Evolutionary conservation across 208 protist species (phyloP).

Genomic region (Leishmania tarentolae): DNA sequence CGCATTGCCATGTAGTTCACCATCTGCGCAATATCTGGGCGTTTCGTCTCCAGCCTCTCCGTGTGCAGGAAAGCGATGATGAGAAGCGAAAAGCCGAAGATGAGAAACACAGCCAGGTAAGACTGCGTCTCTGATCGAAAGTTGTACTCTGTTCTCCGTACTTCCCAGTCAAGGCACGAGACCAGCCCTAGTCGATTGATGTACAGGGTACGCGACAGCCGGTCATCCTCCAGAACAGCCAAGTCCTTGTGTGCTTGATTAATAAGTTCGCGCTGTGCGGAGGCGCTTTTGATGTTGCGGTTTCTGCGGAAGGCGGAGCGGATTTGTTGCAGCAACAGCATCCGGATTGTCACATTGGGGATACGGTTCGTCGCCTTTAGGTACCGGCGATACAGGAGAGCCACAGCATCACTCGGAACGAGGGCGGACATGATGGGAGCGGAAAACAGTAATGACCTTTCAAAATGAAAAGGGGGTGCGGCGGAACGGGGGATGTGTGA

Average conservation of each 20-base stretch:
- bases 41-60: constrained; percentile 52
- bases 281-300: constrained; percentile 62
- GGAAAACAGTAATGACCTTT: background rate
- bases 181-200: constrained; percentile 91
- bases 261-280: constrained; percentile 83
- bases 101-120: constrained; percentile 41
- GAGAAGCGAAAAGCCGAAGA: constrained; percentile 54
- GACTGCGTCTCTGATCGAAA: constrained; percentile 70
- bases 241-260: constrained; percentile 87
- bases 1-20: constrained; percentile 85
- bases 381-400: constrained; percentile 87
- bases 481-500: background rate
- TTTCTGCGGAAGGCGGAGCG: constrained; percentile 78
- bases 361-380: constrained; percentile 83
- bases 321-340: constrained; percentile 86
- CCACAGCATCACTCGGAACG: constrained; percentile 78
- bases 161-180: constrained; percentile 90
- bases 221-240: constrained; percentile 80
- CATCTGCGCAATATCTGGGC: constrained; percentile 80
- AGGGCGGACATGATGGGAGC: constrained; percentile 64
- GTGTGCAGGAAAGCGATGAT: constrained; percentile 41
- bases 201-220: constrained; percentile 85
- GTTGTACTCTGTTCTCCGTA: constrained; percentile 88
- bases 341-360: constrained; percentile 88
- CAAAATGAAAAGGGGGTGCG: background rate